These are phyloP conservation scores for Entomortierella lignicola DNA, from an alignment of 192 early-diverging fungal genomes.

Conservation along the genomic window DNA sequence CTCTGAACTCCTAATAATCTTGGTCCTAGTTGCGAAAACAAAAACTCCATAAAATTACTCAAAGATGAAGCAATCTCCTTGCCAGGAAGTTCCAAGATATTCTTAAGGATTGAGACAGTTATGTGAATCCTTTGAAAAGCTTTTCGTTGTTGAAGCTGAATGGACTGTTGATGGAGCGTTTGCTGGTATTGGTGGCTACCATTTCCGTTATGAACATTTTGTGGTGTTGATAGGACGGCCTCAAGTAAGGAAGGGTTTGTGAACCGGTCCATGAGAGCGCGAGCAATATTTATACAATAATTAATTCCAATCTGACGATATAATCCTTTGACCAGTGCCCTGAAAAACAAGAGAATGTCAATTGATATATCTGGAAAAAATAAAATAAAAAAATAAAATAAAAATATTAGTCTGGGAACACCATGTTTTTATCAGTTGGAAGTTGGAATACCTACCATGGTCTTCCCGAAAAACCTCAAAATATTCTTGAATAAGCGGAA, in stretches of 20 bases:
- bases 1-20: slow-evolving; percentile 11
- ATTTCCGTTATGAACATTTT: background rate
- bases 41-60: slow-evolving; percentile 22
- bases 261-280: slow-evolving; percentile 33
- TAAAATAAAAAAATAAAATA: background rate
- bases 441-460: slow-evolving; percentile 51
- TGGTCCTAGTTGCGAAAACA: slow-evolving; percentile 38
- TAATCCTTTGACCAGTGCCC: slow-evolving; percentile 16
- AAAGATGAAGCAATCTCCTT: slow-evolving; percentile 27
- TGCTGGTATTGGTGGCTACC: slow-evolving; percentile 2
- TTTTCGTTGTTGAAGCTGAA: slow-evolving; percentile 20
- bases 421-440: too few relatives aligned
- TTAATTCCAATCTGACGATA: slow-evolving; percentile 22
- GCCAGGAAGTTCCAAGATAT: slow-evolving; percentile 26
- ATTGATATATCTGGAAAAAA: slow-evolving; percentile 24
- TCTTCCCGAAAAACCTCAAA: slow-evolving; percentile 45
- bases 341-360: slow-evolving; percentile 36
- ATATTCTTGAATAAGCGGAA: slow-evolving; percentile 39
- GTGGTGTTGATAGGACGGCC: slow-evolving; percentile 1
- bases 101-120: slow-evolving; percentile 25
- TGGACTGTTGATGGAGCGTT: slow-evolving; percentile 24
- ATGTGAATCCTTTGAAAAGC: slow-evolving; percentile 13
- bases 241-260: slow-evolving; percentile 22
- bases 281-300: slow-evolving; percentile 36
- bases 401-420: too few relatives aligned